Evolutionary conservation across 2,329 filamentous ascomycete species (phyloP).

Genomic region (Microsporum ferrugineum): DNA sequence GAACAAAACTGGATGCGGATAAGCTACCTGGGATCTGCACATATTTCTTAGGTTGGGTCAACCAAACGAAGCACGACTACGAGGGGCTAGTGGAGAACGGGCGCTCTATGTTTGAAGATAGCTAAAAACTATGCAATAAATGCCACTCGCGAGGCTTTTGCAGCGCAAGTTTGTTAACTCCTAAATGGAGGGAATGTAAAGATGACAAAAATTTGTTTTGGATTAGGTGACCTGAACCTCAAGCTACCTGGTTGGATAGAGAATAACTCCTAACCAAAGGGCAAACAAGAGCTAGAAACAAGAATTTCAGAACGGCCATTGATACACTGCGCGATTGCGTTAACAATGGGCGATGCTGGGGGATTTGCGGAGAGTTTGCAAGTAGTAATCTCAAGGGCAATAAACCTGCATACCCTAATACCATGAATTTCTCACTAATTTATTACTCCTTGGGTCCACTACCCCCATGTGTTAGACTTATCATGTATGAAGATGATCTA

Average conservation of each 20-base stretch:
- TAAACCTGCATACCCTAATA: not conserved
- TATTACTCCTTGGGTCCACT: no score
- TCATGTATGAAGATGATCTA: no score
- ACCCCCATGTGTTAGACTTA: no score
- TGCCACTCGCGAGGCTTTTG: conserved; percentile 16
- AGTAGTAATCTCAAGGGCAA: not conserved
- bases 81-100: conserved; percentile 11
- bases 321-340: conserved; percentile 18
- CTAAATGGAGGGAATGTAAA: conserved; percentile 11
- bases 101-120: conserved; percentile 12
- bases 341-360: conserved; percentile 19
- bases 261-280: conserved; percentile 10
- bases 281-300: conserved; percentile 12
- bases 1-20: conserved; percentile 11
- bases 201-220: conserved; percentile 22
- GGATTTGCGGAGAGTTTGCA: conserved; percentile 7
- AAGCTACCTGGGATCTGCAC: conserved; percentile 18
- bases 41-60: conserved; percentile 21
- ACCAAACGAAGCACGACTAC: conserved; percentile 14
- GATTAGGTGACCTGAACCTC: conserved; percentile 17
- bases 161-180: conserved; percentile 13
- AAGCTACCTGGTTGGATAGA: conserved; percentile 16
- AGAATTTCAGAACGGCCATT: conserved; percentile 10
- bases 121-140: conserved; percentile 17
- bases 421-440: no score